Base-by-base conservation (phyloP, 768 basidiomycete genomes). In the Strobilomyces confusus region DNA sequence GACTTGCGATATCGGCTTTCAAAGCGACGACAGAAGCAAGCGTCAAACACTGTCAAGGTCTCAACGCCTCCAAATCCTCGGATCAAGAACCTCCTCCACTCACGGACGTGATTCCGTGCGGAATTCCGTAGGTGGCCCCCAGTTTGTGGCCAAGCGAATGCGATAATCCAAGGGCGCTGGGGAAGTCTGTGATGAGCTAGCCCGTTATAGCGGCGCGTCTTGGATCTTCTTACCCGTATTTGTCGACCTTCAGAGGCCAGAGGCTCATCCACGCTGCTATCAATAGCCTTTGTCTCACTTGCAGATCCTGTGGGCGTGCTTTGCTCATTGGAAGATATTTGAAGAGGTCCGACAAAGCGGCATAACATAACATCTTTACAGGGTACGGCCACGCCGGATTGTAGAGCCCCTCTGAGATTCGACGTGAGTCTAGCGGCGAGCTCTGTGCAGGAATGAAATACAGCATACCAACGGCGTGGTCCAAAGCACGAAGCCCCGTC, bases 51-150 rank as follows among this genome's bases (percentile, higher is more conserved):
- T 89, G 48, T 37, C 36, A 49, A 41, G 44, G 3, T 22, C 22
- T 48, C 6, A 41, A 14, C 19, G 36, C 13, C 22, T 50, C 29
- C 54, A 29, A 52, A 32, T 61, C 41, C 44, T 48, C 43, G 37
- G 44, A 52, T 43, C 17, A 51, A 48, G 44, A 43, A 51, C 5
- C 5, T 2, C 9, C 17, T 34, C 20, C 17, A 62, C 81, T 68
- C 56, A 87, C 87, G n/a, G 88, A 89, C 5, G 89, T 90, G 56
- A 89, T 86, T 9, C 89, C 89, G 65, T 92, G 89, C 20, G 88
- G 86, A 51, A 92, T 89, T 48, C 75, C 70, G 62, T 90, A 92
- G 40, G 74, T 73, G 17, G 87, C 87, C 4, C 88, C 89, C 12
- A 89, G 76, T 61, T 77, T 82, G 65, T 89, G 86, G 5, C 88